A percentile compares a stretch with the other conserved stretches of the same genome.
Conservation (phyloP, 2,329 filamentous ascomycete genomes). For the Talaromyces sp. region DNA sequence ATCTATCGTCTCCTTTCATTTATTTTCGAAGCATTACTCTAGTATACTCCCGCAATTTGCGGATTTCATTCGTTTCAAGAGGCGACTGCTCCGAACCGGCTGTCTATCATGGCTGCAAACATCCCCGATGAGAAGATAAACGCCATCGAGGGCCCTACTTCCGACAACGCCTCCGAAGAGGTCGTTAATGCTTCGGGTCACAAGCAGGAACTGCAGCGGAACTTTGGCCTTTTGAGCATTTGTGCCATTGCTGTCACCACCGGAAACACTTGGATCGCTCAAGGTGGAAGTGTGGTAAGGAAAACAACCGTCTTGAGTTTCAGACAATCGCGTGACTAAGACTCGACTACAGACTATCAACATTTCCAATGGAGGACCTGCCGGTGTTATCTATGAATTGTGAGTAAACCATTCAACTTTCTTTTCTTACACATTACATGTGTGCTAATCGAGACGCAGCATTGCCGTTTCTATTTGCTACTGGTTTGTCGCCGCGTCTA, state of each 20-base stretch:
- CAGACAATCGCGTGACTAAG: neutral
- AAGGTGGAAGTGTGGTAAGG: constrained; percentile 57
- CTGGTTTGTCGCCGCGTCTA: constrained; percentile 53
- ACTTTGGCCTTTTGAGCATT: constrained; percentile 57
- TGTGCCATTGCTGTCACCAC: constrained; percentile 58
- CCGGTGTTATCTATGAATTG: constrained; percentile 61
- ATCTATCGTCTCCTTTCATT: neutral
- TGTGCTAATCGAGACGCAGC: constrained; percentile 20
- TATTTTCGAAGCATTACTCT: neutral
- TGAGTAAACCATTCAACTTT: constrained; percentile 15
- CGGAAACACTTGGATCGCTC: constrained; percentile 61
- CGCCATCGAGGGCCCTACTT: constrained; percentile 18
- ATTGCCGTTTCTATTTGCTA: constrained; percentile 49
- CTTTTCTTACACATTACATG: no score
- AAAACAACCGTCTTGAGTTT: constrained; percentile 35
- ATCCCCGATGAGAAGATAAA: constrained; percentile 19
- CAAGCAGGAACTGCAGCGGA: constrained; percentile 57
- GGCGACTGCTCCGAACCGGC: neutral
- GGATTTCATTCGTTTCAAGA: neutral
- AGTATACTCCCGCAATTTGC: neutral
- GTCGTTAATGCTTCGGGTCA: constrained; percentile 62
- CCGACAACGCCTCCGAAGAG: constrained; percentile 29
- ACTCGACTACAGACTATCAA: constrained; percentile 38
- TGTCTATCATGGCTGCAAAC: constrained; percentile 15
- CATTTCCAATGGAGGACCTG: constrained; percentile 57